A percentile compares a stretch with the other conserved stretches of the same genome.
These are phyloP conservation scores for Chalciporus sp. DNA, from an alignment of 1,284 basidiomycete genomes.

Conservation along the genomic window DNA sequence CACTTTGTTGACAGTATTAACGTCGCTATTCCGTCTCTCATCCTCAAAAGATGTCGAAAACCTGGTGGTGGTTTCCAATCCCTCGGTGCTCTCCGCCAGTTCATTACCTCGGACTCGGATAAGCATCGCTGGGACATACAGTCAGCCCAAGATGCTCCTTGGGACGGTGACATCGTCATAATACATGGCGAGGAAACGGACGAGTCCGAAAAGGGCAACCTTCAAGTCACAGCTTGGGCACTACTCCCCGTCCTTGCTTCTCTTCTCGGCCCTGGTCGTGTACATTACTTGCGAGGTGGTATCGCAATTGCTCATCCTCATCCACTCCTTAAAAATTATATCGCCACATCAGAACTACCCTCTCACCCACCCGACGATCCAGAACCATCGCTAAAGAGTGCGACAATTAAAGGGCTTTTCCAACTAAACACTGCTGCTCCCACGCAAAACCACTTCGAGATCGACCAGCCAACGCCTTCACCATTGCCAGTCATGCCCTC, in stretches of 20 bases:
- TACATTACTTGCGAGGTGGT: conserved; percentile 71
- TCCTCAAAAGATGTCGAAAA: conserved; percentile 80
- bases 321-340: conserved; percentile 51
- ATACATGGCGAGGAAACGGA: conserved; percentile 79
- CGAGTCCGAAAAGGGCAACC: conserved; percentile 55
- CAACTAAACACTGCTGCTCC: conserved; percentile 65
- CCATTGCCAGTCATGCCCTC: conserved; percentile 43
- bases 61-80: conserved; percentile 62
- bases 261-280: conserved; percentile 52
- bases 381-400: conserved; percentile 27
- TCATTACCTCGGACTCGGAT: conserved; percentile 74
- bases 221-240: conserved; percentile 62
- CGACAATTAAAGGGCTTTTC: conserved; percentile 54
- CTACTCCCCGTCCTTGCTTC: conserved; percentile 62
- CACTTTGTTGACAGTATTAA: conserved; percentile 75
- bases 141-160: conserved; percentile 48
- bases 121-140: conserved; percentile 62
- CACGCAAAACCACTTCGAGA: conserved; percentile 51
- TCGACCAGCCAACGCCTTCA: conserved; percentile 49
- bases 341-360: conserved; percentile 16
- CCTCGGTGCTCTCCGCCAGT: conserved; percentile 71
- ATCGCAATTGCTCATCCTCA: conserved; percentile 60
- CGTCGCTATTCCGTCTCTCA: conserved; percentile 82
- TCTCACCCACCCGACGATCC: conserved; percentile 11
- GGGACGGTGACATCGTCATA: conserved; percentile 70